Percentiles rank a stretch among this genome's conserved stretches.
phyloP scores from a whole-genome alignment of 148 eudicot genomes.

The Tetragonia tetragonoides region DNA sequence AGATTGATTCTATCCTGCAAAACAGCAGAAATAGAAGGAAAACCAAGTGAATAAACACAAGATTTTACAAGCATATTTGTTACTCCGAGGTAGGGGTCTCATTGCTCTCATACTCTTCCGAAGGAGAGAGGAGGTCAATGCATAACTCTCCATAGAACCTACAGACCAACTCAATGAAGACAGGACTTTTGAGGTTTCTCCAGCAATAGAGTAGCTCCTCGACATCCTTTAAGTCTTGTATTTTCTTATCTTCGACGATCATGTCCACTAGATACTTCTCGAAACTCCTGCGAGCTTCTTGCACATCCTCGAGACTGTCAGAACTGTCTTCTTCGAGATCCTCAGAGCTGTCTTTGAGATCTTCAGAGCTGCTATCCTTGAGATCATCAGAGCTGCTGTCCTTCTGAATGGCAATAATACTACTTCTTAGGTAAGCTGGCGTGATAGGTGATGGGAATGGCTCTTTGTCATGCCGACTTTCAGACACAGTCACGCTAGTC shows the following conservation, averaged over 20 bases:
- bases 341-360: not conserved
- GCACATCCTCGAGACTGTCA: constrained; percentile 34
- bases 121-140: constrained; percentile 56
- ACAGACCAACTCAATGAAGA: constrained; percentile 70
- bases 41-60: not conserved
- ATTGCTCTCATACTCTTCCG: constrained; percentile 33
- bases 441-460: constrained; percentile 64
- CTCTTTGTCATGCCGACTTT: constrained; percentile 39
- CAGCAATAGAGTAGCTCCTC: constrained; percentile 83
- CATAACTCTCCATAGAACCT: constrained; percentile 86
- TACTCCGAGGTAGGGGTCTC: constrained; percentile 19
- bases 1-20: not conserved
- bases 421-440: constrained; percentile 42
- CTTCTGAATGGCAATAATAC: constrained; percentile 21
- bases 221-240: constrained; percentile 60
- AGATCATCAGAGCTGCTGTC: not conserved
- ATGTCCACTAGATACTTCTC: constrained; percentile 77
- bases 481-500: constrained; percentile 27
- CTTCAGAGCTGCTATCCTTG: not conserved
- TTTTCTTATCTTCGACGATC: constrained; percentile 71
- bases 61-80: not conserved
- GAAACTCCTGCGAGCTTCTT: constrained; percentile 64
- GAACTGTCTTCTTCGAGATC: constrained; percentile 18
- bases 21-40: not conserved
- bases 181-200: constrained; percentile 64